Evolutionary conservation across 2,329 filamentous ascomycete genomes (phyloP).

Genomic region (Fusarium goolgardi): DNA sequence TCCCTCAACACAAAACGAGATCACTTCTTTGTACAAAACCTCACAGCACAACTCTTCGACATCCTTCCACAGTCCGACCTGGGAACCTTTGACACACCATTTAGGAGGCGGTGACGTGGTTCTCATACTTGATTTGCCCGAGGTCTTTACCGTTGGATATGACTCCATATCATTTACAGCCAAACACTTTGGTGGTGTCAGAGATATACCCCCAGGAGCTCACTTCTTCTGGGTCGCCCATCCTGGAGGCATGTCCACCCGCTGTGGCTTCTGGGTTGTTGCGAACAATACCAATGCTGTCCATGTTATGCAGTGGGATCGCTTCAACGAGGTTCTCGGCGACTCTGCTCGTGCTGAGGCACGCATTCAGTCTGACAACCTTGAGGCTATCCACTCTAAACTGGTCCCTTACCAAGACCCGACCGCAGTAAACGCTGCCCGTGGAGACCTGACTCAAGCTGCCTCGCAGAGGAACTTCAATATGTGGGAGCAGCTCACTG

Average conservation of each 20-base stretch:
- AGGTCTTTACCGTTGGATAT: slow-evolving; percentile 64
- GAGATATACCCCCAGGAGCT: slow-evolving; percentile 64
- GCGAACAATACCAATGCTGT: slow-evolving; percentile 52
- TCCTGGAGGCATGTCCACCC: slow-evolving; percentile 58
- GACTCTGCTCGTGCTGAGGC: slow-evolving; percentile 61
- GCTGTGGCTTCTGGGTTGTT: slow-evolving; percentile 69
- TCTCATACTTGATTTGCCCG: slow-evolving; percentile 63
- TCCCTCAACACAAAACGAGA: slow-evolving; percentile 11
- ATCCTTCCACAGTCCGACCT: slow-evolving; percentile 10
- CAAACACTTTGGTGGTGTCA: slow-evolving; percentile 63
- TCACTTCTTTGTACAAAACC: not conserved
- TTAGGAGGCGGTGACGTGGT: slow-evolving; percentile 62
- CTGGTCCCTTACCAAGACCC: slow-evolving; percentile 61
- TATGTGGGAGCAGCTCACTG: slow-evolving; percentile 66
- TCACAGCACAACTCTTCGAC: slow-evolving; percentile 12
- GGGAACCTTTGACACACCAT: slow-evolving; percentile 42
- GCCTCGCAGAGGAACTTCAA: slow-evolving; percentile 45
- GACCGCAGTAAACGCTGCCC: slow-evolving; percentile 39
- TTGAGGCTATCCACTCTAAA: slow-evolving; percentile 54
- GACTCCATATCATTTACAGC: slow-evolving; percentile 63
- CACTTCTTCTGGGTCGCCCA: slow-evolving; percentile 71
- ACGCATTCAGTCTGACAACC: slow-evolving; percentile 57
- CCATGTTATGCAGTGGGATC: slow-evolving; percentile 67
- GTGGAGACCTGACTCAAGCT: slow-evolving; percentile 34
- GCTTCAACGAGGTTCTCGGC: slow-evolving; percentile 64